These are phyloP conservation scores for Aspergillus coremiiformis DNA, from an alignment of 495 filamentous ascomycete species.

Conservation along the genomic window DNA sequence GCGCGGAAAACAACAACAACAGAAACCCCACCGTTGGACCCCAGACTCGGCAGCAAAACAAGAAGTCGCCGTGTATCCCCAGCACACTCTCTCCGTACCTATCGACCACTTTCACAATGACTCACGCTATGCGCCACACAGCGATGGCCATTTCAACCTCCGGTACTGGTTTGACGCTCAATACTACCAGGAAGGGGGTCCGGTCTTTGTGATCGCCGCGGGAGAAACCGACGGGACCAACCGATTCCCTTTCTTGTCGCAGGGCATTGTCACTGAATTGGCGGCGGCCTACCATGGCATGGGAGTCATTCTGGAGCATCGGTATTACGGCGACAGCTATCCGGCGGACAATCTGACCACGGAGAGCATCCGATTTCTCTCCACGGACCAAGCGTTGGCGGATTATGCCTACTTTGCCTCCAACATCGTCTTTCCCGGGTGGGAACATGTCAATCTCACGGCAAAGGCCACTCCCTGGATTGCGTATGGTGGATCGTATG, in stretches of 20 bases:
- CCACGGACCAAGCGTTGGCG: constrained; percentile 66
- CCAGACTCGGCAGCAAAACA: neutral
- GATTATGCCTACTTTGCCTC: constrained; percentile 66
- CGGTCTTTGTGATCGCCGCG: constrained; percentile 61
- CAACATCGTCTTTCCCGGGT: constrained; percentile 55
- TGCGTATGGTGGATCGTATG: constrained; percentile 68
- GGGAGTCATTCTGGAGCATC: constrained; percentile 69
- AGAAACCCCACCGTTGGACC: too few relatives aligned
- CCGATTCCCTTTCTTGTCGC: constrained; percentile 58
- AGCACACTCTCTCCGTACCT: constrained; percentile 56
- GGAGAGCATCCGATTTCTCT: constrained; percentile 62
- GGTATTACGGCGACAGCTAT: constrained; percentile 62
- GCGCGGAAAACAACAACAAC: neutral
- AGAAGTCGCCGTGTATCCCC: constrained; percentile 15
- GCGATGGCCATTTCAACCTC: constrained; percentile 48
- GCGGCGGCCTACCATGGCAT: constrained; percentile 57
- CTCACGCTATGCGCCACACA: constrained; percentile 60
- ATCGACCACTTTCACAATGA: constrained; percentile 73
- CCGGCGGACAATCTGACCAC: constrained; percentile 52
- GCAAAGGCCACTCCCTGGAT: constrained; percentile 55
- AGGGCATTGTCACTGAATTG: constrained; percentile 59
- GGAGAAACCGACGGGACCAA: constrained; percentile 53
- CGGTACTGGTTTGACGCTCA: constrained; percentile 68
- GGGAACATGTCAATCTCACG: constrained; percentile 55
- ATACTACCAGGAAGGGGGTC: constrained; percentile 60